Evolutionary conservation across 352 stramenopile genomes (phyloP).

Genomic region (Paralagenidium karlingii): DNA sequence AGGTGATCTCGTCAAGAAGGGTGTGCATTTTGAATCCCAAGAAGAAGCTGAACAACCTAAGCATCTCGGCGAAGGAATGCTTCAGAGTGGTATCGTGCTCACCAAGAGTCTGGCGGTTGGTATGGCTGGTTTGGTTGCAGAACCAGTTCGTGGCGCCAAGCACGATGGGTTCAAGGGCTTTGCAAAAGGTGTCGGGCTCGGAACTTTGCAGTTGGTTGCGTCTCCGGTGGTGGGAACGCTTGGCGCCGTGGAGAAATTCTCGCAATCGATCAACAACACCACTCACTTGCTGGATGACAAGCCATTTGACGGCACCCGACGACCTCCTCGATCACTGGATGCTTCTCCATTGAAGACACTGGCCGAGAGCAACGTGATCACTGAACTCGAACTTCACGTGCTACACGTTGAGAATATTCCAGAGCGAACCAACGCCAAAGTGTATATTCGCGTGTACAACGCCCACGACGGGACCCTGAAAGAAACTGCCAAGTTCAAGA

Average conservation of each 20-base stretch:
- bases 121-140: constrained; percentile 67
- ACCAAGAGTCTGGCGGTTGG: constrained; percentile 68
- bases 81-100: constrained; percentile 65
- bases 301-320: constrained; percentile 55
- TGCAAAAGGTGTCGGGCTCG: constrained; percentile 64
- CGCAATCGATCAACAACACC: constrained; percentile 74
- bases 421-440: constrained; percentile 53
- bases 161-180: constrained; percentile 65
- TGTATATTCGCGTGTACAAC: constrained; percentile 51
- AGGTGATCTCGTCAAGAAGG: constrained; percentile 79
- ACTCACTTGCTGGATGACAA: constrained; percentile 80
- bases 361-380: constrained; percentile 76
- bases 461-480: constrained; percentile 4
- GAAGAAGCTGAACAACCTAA: constrained; percentile 51
- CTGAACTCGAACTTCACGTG: constrained; percentile 69
- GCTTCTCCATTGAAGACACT: constrained; percentile 50
- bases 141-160: constrained; percentile 67
- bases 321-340: constrained; percentile 52
- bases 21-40: constrained; percentile 67
- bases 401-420: constrained; percentile 53
- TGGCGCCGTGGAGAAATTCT: constrained; percentile 73
- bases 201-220: constrained; percentile 62
- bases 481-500: constrained; percentile 58
- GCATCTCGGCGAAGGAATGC: constrained; percentile 59
- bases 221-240: constrained; percentile 75